These are phyloP conservation scores for Vanrija pseudolonga DNA, from an alignment of 1,284 basidiomycete genomes.

Conservation along the genomic window DNA sequence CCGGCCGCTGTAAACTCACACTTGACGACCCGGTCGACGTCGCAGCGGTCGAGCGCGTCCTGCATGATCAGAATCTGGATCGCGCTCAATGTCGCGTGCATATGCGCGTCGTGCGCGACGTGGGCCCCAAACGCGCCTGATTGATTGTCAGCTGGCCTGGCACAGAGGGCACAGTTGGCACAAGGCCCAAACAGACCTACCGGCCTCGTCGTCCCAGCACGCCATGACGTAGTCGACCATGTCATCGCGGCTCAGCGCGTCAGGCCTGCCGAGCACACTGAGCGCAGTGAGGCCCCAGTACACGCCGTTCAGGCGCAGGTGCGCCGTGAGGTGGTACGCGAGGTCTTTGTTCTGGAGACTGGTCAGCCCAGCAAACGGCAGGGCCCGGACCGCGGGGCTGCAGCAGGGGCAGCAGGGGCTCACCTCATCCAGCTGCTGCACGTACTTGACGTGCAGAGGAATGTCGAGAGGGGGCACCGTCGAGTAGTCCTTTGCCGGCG, in stretches of 20 bases:
- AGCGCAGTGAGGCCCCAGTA: constrained; percentile 95
- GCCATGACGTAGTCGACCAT: constrained; percentile 87
- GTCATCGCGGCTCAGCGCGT: constrained; percentile 74
- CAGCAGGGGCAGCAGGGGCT: constrained; percentile 13
- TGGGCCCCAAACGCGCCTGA: constrained; percentile 87
- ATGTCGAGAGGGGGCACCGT: constrained; percentile 35
- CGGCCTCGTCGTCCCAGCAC: constrained; percentile 88
- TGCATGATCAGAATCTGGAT: constrained; percentile 89
- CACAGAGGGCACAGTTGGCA: too few species aligned
- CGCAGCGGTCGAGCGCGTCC: constrained; percentile 68
- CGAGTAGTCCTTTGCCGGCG: neutral
- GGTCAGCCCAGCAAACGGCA: constrained; percentile 4
- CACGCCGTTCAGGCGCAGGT: constrained; percentile 90
- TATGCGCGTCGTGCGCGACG: constrained; percentile 87
- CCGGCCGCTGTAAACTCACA: constrained; percentile 59
- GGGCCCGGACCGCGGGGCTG: constrained; percentile 1
- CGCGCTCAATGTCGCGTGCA: constrained; percentile 80
- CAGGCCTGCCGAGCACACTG: constrained; percentile 69
- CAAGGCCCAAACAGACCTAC: constrained; percentile 52
- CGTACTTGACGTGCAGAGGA: constrained; percentile 65
- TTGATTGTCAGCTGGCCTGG: neutral
- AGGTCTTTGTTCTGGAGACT: constrained; percentile 68
- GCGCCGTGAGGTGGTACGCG: constrained; percentile 88
- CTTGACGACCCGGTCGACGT: constrained; percentile 63
- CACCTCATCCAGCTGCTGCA: constrained; percentile 68